Percentiles rank a stretch among this genome's conserved stretches.
Evolutionary conservation across 2,329 filamentous ascomycete species (phyloP).

Genomic region (Sporothrix schenckii): DNA sequence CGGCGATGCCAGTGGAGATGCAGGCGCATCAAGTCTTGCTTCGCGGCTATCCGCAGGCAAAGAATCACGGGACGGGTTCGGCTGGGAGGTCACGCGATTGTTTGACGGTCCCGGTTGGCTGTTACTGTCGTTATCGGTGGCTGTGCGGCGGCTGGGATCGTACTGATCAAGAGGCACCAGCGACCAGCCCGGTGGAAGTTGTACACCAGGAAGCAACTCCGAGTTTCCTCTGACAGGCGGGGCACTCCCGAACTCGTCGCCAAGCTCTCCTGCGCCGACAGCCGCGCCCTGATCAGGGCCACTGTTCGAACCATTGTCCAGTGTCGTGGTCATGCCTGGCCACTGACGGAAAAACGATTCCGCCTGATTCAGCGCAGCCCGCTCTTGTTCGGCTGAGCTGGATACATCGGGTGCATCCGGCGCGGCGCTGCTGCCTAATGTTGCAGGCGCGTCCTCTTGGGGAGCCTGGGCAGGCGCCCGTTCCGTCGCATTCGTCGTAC

Average conservation of each 20-base stretch:
- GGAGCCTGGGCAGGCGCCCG: neutral
- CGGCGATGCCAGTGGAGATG: neutral
- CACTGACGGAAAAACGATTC: neutral
- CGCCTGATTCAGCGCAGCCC: neutral
- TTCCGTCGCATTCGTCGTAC: neutral
- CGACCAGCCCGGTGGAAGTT: slow-evolving; percentile 66
- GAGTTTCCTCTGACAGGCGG: slow-evolving; percentile 46
- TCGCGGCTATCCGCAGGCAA: neutral
- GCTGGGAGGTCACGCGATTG: too few relatives aligned
- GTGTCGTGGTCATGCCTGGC: neutral
- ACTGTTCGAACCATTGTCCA: too few relatives aligned
- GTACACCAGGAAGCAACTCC: slow-evolving; percentile 65
- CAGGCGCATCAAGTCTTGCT: neutral
- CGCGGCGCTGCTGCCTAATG: neutral
- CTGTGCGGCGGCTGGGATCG: slow-evolving; percentile 39
- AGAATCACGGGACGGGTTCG: neutral
- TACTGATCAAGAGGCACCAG: slow-evolving; percentile 63
- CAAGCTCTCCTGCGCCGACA: too few relatives aligned
- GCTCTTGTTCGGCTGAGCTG: slow-evolving; percentile 41
- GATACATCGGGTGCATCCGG: neutral
- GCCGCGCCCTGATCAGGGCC: too few relatives aligned
- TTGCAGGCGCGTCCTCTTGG: neutral
- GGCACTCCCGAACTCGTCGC: too few relatives aligned
- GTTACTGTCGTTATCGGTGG: neutral
- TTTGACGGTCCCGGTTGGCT: neutral